Evolutionary conservation across 2,329 filamentous ascomycete genomes (phyloP), one percentile per base, ranked within the genome.

Genomic region (Sarocladium strictum): DNA sequence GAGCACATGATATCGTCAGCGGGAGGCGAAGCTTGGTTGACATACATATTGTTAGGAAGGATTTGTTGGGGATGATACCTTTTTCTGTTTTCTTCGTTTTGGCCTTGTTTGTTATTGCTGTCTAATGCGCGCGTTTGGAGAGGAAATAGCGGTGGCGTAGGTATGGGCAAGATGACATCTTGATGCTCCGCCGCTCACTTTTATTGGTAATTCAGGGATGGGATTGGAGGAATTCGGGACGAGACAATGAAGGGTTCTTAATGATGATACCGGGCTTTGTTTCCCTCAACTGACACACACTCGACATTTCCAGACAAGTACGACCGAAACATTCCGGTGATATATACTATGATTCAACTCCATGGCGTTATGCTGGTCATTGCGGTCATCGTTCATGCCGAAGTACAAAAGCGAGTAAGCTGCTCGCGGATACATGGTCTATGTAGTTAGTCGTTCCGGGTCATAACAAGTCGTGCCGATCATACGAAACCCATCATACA

Each of bases 151-250:
- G 19, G 6, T 14, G 17, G 38, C 38, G 17, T 6, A 43, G 10
- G n/a, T 9, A 14, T 21, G 38, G 38, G 38, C 12, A 17, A 23
- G 40, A 15, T 6, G n/a, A 24, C 12, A 3, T 27, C 29, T 27
- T 27, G 9, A 5, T 47, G n/a, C n/a, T 26, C n/a, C 17, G 27
- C 23, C 27, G 17, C 47, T 51, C 47, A 29, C 43, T 51, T n/a
- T 51, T 32, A 35, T 51, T 51, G 47, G 47, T 51, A 51, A 51
- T 51, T 3, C 21, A 51, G 23, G 47, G 17, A 35, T 51, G 26
- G 21, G 17, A 17, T 32, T 21, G 29, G 47, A 33, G 27, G 29
- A 51, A 14, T 23, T 35, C 29, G 29, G 19, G n/a, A 51, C 47
- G 26, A 19, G 47, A 35, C 26, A 35, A 17, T 7, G 24, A 51